Evolutionary conservation across 2,329 filamentous ascomycete genomes (phyloP), one percentile per base, ranked within the genome.

Genomic region (Calonectria hongkongensis): DNA sequence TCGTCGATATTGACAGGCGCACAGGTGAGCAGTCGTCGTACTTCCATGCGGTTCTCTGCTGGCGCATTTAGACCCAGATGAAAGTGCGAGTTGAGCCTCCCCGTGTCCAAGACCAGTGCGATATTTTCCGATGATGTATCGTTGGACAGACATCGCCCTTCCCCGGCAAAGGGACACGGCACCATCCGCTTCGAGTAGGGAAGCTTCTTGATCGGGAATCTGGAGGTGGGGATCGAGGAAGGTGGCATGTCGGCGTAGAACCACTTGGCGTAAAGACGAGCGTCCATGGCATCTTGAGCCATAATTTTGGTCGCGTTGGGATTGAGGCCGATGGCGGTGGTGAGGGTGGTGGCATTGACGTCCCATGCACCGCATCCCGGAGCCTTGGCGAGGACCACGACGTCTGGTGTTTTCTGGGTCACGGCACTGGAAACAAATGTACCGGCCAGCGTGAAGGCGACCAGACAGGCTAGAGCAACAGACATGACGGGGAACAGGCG

Each of bases 191-290:
- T 15, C 21, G 39, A 6, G 21, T 41, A 60, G 4, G 54, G 54
- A 9, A 60, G 54, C 54, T 36, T 60, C 54, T 27, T 60, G 33
- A 60, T 16, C 0, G 54, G 54, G 21, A 27, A 60, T 13, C 21
- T 60, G 18, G 54, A 60, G 13, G n/a, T 18, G 33, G 54, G 54
- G 16, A 60, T 25, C 13, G 54, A 60, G 6, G 54, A 60, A 2
- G 54, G 54, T 3, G 54, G 54, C 54, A 60, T 60, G 36, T 60
- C 54, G 54, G 54, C 54, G 13, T 60, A 60, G 12, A 60, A 60
- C 54, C 54, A 60, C 36, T 60, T 60, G 13, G 54, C 54, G 36
- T 60, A 60, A 21, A 60, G 54, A 9, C 54, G 54, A 8, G 54
- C 36, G 10, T 60, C 54, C 54, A 60, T 60, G 33, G 54, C 13